These are phyloP conservation scores for Rhododendron henanense DNA, from an alignment of 148 eudicot species.

Conservation along the genomic window DNA sequence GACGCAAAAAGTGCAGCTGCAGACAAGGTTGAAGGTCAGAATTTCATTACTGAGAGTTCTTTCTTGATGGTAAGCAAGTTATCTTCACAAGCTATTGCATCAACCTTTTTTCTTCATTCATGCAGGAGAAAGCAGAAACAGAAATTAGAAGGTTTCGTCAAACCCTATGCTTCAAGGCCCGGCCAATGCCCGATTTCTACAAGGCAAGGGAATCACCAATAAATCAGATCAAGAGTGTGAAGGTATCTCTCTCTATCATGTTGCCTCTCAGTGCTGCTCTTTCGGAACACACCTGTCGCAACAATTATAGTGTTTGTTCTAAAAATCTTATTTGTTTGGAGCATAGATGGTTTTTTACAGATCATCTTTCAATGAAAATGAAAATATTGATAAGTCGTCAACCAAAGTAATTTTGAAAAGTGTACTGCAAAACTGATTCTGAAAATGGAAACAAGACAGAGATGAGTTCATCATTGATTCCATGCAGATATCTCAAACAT, in stretches of 20 bases:
- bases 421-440: background rate
- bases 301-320: background rate
- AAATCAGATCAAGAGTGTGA: slow-evolving; percentile 38
- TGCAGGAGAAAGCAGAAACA: slow-evolving; percentile 74
- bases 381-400: background rate
- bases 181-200: slow-evolving; percentile 56
- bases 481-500: background rate
- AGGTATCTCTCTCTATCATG: slow-evolving; percentile 29
- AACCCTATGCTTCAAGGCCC: slow-evolving; percentile 73
- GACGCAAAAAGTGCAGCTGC: slow-evolving; percentile 35
- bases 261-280: background rate
- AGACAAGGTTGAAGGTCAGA: slow-evolving; percentile 40
- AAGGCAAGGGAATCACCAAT: slow-evolving; percentile 41
- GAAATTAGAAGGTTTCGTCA: slow-evolving; percentile 62
- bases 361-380: background rate
- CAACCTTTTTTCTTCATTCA: background rate
- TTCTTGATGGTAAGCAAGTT: background rate
- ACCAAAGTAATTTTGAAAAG: background rate
- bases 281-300: background rate
- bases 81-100: background rate
- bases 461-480: background rate
- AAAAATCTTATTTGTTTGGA: background rate
- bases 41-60: background rate
- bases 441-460: background rate
- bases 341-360: background rate